Base-by-base conservation (phyloP, 2,329 filamentous ascomycete species). In the Epichloe hybrida region DNA sequence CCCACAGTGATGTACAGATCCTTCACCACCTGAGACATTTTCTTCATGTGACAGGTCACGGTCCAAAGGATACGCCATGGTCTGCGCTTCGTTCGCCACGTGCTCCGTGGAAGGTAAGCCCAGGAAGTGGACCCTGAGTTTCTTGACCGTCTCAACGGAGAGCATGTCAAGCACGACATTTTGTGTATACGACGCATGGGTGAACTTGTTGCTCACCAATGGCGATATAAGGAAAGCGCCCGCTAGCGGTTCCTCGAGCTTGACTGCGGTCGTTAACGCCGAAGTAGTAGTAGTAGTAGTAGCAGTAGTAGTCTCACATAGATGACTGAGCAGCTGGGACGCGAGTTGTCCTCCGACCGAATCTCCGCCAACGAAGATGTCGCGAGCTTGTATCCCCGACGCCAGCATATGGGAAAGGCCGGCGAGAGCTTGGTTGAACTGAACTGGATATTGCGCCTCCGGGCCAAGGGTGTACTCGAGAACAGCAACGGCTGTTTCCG, bases 331-430 rank as follows among this genome's bases (percentile, higher is more conserved):
- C 23, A 67, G 23, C 53, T 64, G 62, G 8, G 56, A 55, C 5
- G 62, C 57, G 31, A 67, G 51, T 44, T 65, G 65, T 2, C 59
- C 65, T 7, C 64, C 64, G 0, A 62, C 63, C 35, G 64, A 66
- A 42, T 67, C 64, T 8, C 64, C 65, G 3, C 63, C 65, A 11
- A 67, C 50, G 8, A 64, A 45, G 7, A 65, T 50, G 36, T 64
- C 52, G 12, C 51, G 31, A 0, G 63, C 58, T 3, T 23, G 39
- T 23, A 63, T 50, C 3, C 62, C 62, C 4, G 50, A 49, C 0
- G 46, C 35, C 1, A 65, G 48, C 2, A 64, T 34, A 15, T 58
- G 54, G 4, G 44, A 46, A 13, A 65, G 51, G 8, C 52, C 62
- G 4, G 51, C 54, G 0, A 52, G 57, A 0, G 62, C 62, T 44